These are phyloP conservation scores for Trichoderma semiorbis DNA, from an alignment of 2,329 filamentous ascomycete species.

Conservation along the genomic window DNA sequence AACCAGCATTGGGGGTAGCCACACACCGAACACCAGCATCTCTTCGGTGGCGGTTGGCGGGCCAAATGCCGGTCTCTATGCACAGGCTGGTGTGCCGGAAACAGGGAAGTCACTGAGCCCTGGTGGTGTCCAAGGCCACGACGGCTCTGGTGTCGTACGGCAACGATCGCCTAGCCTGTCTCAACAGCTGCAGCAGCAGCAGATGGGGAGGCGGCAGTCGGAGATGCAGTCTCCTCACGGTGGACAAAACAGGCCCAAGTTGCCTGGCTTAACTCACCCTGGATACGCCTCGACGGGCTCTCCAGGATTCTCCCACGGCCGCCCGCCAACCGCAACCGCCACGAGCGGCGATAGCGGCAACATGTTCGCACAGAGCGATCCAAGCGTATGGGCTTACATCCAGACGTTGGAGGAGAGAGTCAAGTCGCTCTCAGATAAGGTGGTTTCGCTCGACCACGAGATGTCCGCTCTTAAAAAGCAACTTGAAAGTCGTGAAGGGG, in stretches of 20 bases:
- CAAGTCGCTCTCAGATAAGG: conserved; percentile 36
- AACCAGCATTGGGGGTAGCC: conserved; percentile 40
- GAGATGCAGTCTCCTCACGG: conserved; percentile 54
- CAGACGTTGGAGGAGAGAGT: conserved; percentile 62
- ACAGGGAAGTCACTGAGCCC: conserved; percentile 82
- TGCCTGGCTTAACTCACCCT: conserved; percentile 37
- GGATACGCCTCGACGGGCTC: conserved; percentile 33
- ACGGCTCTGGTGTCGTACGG: conserved; percentile 47
- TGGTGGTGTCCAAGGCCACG: conserved; percentile 52
- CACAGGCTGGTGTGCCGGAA: conserved; percentile 73
- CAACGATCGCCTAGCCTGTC: conserved; percentile 65
- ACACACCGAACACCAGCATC: conserved; percentile 49
- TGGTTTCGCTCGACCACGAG: conserved; percentile 34
- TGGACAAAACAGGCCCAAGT: conserved; percentile 38
- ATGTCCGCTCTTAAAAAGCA: conserved; percentile 35
- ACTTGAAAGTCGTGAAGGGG: conserved; percentile 31
- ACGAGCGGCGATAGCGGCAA: conserved; percentile 61
- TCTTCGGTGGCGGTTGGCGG: conserved; percentile 46
- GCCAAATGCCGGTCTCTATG: conserved; percentile 59
- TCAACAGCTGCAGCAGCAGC: conserved; percentile 63
- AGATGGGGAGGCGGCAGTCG: conserved; percentile 51
- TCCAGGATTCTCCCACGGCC: conserved; percentile 30
- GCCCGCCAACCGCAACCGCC: conserved; percentile 49
- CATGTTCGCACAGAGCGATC: conserved; percentile 59
- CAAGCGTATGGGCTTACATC: conserved; percentile 69